Base-by-base conservation (phyloP, 306 rosid genomes). In the Lotus japonicus region DNA sequence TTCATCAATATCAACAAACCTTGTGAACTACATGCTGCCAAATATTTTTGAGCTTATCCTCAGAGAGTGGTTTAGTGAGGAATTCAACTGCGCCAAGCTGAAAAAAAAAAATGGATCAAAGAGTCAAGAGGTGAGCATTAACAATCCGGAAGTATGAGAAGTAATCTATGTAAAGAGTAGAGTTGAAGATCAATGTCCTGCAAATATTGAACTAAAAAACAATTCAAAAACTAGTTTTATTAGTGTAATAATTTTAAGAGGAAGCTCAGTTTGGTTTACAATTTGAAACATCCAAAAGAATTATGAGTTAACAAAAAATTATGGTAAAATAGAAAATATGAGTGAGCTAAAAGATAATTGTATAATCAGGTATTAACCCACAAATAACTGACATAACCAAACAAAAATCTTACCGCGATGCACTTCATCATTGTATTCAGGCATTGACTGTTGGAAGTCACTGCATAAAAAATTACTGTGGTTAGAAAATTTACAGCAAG, bases 1-100 rank as follows among this genome's bases (percentile, higher is more conserved):
- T 63, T 45, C 17, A 19, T 41, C 48, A 70, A 53, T 68, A 59
- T 11, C 41, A 16, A 76, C 91, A 42, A 45, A 95, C 99, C 99
- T 91, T 95, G 77, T 91, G 99, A 84, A 91, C 95, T 45, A 91
- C 99, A 81, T 95, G 99, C 89, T 95, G 99, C 99, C 99, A 95
- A 66, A 95, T 85, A 70, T 95, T 88, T 88, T 82, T 84, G 31
- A 95, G 89, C 79, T 91, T 95, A 50, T 91, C 99, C 62, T 90
- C 97, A 0, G 92, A 91, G 43, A 95, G 88, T 7, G 99, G 99
- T 83, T 95, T 95, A 35, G 17, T 77, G 52, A 95, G 83, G 81
- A 90, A 91, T 81, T 91, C 99, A 53, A 90, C 96, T 39, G 95
- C 99, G 9, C 99, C 99, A 72, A 81, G 96, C 99, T 95, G 84